Percentiles rank a stretch among this genome's conserved stretches.
phyloP scores from a whole-genome alignment of 345 rosid species.

The Mangifera indica region DNA sequence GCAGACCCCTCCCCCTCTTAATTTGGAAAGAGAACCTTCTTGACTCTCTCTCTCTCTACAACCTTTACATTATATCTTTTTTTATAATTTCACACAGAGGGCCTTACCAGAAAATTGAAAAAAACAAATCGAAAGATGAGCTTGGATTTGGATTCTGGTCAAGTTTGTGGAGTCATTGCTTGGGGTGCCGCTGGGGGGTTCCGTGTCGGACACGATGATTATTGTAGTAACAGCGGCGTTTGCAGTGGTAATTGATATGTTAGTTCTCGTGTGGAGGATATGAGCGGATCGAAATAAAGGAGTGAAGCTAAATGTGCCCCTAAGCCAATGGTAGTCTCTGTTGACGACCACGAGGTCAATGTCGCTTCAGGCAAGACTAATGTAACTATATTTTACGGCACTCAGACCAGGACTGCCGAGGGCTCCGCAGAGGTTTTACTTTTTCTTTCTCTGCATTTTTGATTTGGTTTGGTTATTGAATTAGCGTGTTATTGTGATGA shows the following conservation, averaged over 20 bases:
- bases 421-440: slow-evolving; percentile 69
- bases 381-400: slow-evolving; percentile 69
- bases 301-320: slow-evolving; percentile 49
- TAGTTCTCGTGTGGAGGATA: slow-evolving; percentile 56
- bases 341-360: slow-evolving; percentile 50
- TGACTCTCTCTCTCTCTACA: slow-evolving; percentile 12
- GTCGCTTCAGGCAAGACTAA: slow-evolving; percentile 52
- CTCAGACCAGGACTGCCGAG: slow-evolving; percentile 84
- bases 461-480: neutral
- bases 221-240: slow-evolving; percentile 57
- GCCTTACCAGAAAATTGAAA: neutral
- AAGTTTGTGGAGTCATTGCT: no score
- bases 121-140: neutral
- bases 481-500: neutral
- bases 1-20: no score
- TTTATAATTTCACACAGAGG: slow-evolving; percentile 9
- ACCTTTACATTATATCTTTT: neutral
- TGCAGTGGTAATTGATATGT: slow-evolving; percentile 49
- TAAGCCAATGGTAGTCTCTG: slow-evolving; percentile 40
- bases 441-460: neutral
- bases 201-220: slow-evolving; percentile 49
- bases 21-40: no score
- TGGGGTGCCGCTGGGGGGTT: slow-evolving; percentile 34
- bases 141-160: no score
- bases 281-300: slow-evolving; percentile 49